A percentile compares a stretch with the other conserved stretches of the same genome.
These are phyloP conservation scores for Globisporangium echinulatum DNA, from an alignment of 352 stramenopile species.

Conservation along the genomic window DNA sequence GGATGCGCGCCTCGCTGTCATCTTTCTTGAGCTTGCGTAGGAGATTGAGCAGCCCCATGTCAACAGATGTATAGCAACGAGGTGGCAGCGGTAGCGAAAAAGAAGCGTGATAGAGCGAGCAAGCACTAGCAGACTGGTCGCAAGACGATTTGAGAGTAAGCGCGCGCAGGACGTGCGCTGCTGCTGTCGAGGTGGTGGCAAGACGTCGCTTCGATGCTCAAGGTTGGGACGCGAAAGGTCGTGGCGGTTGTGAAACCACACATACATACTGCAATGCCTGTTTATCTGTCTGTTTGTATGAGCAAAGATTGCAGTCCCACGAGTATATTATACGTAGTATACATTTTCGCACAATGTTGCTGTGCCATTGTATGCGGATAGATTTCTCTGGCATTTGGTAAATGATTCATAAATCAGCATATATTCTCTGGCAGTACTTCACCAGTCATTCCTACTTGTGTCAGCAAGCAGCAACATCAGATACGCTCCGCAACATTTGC, in stretches of 20 bases:
- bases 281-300: too few relatives aligned
- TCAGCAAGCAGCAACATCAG: not conserved
- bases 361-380: too few relatives aligned
- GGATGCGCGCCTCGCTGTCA: slow-evolving; percentile 91
- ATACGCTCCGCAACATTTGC: not conserved
- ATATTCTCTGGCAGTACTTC: not conserved
- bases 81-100: too few relatives aligned
- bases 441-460: not conserved
- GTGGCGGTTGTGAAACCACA: too few relatives aligned
- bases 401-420: not conserved
- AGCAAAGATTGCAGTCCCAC: too few relatives aligned
- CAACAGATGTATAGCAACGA: not conserved
- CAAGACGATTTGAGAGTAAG: slow-evolving; percentile 31
- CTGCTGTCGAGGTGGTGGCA: too few relatives aligned
- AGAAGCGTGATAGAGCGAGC: too few relatives aligned
- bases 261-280: too few relatives aligned
- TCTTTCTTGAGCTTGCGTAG: slow-evolving; percentile 95
- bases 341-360: too few relatives aligned
- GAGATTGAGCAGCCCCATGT: slow-evolving; percentile 91
- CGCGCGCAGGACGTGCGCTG: not conserved
- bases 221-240: too few relatives aligned
- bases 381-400: not conserved
- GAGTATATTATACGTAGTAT: too few relatives aligned
- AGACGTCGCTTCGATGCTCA: too few relatives aligned
- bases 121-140: slow-evolving; percentile 1